Evolutionary conservation across 148 eudicot species (phyloP).

Genomic region (Rhododendron henanense): DNA sequence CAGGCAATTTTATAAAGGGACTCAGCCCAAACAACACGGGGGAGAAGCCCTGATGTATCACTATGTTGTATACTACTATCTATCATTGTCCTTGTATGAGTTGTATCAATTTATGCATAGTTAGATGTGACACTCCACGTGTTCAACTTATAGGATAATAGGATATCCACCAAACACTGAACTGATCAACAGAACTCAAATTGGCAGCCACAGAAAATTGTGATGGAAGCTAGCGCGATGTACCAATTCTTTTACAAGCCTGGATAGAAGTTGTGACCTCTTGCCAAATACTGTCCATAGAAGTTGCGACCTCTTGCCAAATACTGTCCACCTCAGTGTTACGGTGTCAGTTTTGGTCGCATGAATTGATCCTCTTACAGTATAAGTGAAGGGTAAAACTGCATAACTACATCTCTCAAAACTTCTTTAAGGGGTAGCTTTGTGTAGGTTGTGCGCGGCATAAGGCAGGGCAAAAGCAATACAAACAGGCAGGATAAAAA

Average conservation of each 20-base stretch:
- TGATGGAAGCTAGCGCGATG: background rate
- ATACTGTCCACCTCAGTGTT: background rate
- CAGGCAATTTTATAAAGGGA: no score
- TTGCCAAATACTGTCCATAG: background rate
- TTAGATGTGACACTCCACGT: background rate
- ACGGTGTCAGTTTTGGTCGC: background rate
- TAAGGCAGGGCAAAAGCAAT: background rate
- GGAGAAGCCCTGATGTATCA: background rate
- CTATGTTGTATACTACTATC: background rate
- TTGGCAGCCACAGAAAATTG: background rate
- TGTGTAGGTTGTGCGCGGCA: background rate
- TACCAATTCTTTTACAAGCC: background rate
- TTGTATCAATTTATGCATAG: background rate
- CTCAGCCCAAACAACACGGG: no score
- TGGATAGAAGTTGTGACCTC: background rate
- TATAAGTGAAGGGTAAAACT: background rate
- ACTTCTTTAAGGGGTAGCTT: background rate
- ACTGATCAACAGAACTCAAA: background rate
- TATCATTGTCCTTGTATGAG: background rate
- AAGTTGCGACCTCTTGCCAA: background rate
- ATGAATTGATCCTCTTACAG: background rate
- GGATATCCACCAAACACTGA: background rate
- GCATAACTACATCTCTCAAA: background rate
- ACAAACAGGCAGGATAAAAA: background rate
- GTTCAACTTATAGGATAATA: background rate